Percentiles rank a stretch among this genome's conserved stretches.
phyloP scores from a whole-genome alignment of 1,284 basidiomycete species.

The Malassezia restricta region DNA sequence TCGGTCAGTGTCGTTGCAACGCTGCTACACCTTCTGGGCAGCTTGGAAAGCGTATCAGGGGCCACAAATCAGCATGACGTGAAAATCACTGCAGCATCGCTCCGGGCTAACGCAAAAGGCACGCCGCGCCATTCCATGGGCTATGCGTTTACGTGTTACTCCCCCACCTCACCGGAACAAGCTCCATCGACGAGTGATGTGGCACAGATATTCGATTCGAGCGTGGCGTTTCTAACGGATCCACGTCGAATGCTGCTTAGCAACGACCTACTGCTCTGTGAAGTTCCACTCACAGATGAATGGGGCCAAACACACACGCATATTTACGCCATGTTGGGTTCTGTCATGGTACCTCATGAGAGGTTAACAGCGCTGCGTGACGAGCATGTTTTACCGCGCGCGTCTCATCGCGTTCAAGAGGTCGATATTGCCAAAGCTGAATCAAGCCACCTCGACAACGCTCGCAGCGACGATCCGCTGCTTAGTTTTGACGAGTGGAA shows the following conservation, averaged over 20 bases:
- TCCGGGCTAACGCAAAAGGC: too few relatives aligned
- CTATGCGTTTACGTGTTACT: not conserved
- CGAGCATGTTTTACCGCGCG: not conserved
- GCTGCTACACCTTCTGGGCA: too few relatives aligned
- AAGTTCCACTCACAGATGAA: not conserved
- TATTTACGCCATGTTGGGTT: slow-evolving; percentile 13
- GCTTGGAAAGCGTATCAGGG: too few relatives aligned
- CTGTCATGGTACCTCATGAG: slow-evolving; percentile 10
- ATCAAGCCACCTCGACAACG: not conserved
- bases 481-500: slow-evolving; percentile 15
- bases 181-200: not conserved
- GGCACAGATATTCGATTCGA: not conserved
- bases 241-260: slow-evolving; percentile 7
- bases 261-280: slow-evolving; percentile 12
- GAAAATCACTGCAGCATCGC: too few relatives aligned
- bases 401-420: not conserved
- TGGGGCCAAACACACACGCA: not conserved
- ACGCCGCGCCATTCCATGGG: not conserved
- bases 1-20: too few relatives aligned
- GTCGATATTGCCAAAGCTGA: not conserved
- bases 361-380: not conserved
- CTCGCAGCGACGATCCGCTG: not conserved
- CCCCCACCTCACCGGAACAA: not conserved
- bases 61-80: too few relatives aligned
- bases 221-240: slow-evolving; percentile 1